phyloP scores from a whole-genome alignment of 352 stramenopile genomes.

The Globisporangium nagaii region DNA sequence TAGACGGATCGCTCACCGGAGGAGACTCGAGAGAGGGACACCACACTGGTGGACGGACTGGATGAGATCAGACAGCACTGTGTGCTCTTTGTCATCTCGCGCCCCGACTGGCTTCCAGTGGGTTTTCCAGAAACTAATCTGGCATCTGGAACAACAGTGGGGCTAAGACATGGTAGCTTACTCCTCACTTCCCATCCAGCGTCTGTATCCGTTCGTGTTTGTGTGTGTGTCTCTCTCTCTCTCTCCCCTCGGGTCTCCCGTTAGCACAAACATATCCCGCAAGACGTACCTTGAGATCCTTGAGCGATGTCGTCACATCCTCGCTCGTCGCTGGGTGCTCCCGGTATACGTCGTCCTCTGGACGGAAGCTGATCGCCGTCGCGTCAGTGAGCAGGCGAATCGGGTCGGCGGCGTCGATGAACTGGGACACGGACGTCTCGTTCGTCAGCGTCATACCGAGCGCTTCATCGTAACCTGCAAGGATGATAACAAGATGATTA shows the following conservation, averaged over 20 bases:
- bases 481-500: constrained; percentile 4
- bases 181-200: constrained; percentile 56
- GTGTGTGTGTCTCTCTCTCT: not conserved
- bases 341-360: constrained; percentile 73
- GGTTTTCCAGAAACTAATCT: constrained; percentile 89
- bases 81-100: constrained; percentile 53
- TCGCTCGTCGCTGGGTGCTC: constrained; percentile 73
- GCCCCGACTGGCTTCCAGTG: constrained; percentile 80
- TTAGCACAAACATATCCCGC: too few relatives aligned
- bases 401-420: constrained; percentile 88
- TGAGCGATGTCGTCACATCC: constrained; percentile 72
- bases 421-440: constrained; percentile 81
- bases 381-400: constrained; percentile 94
- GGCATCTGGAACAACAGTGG: constrained; percentile 82
- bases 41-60: not conserved
- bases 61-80: constrained; percentile 74
- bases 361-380: constrained; percentile 91
- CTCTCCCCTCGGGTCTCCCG: not conserved
- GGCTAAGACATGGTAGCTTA: constrained; percentile 79
- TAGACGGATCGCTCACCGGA: not conserved
- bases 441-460: constrained; percentile 83
- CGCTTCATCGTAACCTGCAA: constrained; percentile 90
- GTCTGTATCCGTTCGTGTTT: not conserved
- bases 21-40: constrained; percentile 2
- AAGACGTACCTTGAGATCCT: constrained; percentile 90